Base-by-base conservation (phyloP, 805 yeast genomes). In the Cyberlindnera japonica region DNA sequence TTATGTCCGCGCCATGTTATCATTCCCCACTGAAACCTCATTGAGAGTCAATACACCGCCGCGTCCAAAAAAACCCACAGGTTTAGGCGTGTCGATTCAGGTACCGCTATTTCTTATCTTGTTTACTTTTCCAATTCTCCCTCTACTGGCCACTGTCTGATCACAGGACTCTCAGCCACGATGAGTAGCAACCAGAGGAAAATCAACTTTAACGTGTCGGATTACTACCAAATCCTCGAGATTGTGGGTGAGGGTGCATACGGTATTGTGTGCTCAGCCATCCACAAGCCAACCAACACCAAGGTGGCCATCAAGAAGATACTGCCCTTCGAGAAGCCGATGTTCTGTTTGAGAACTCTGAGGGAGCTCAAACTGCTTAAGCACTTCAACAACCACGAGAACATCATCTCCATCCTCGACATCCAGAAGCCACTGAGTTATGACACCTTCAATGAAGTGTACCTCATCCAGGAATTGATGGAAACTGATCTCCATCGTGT, bases 161-260 rank as follows among this genome's bases (percentile, higher is more conserved):
- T n/a, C n/a, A n/a, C n/a, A n/a, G n/a, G n/a, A n/a, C n/a, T n/a
- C n/a, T n/a, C n/a, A n/a, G n/a, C n/a, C n/a, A n/a, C n/a, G n/a
- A n/a, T n/a, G n/a, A n/a, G n/a, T n/a, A 27, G 16, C 18, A 27
- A 27, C 54, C 54, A 53, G 32, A 61, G 77, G 41, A 72, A 75
- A 33, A 71, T 73, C 40, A 72, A 79, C 3, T 83, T 81, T 62
- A 81, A 81, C 51, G 74, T 83, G 13, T 76, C 82, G 3, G 71
- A 75, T 34, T 77, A 75, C 48, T 84, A 78, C 55, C 75, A 75
- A 44, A 72, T 83, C 7, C 64, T 67, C 15, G 77, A 75, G 43
- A 65, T 81, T 5, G 64, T 85, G 6, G 95, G 95, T 5, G 86
- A 82, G 58, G 95, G 95, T 1, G 89, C 93, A 0, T 85, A 85